Evolutionary conservation across 2,329 filamentous ascomycete genomes (phyloP), one percentile per base, ranked within the genome.

Genomic region (Trichoderma lentiforme): DNA sequence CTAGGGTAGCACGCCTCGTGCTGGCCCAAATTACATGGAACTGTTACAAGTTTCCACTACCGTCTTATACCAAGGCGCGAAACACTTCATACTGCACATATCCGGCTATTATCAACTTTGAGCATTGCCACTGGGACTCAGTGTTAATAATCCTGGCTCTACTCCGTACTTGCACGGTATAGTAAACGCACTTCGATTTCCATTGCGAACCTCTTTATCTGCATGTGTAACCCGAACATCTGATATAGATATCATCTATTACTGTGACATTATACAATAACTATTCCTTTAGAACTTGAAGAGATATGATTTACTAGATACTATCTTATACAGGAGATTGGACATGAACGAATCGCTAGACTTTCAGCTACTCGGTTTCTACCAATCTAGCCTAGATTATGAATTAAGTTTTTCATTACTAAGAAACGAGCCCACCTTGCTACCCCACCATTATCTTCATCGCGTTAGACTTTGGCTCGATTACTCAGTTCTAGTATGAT

Each of bases 361-460:
- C 36, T 18, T 18, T 18, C 36, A 18, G 36, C 3, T 4, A 39
- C 15, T 2, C 3, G 7, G 15, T 39, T 39, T 39, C 36, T 39
- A 39, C 36, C 7, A 39, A 39, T 39, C 15, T 39, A 39, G 34
- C 34, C 34, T 39, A 39, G 39, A 43, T 51, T 51, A 51, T 21
- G 43, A 51, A 51, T 56, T 15, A 56, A 26, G 58, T 18, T 36
- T 30, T 21, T 12, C 3, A 21, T 51, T 21, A 51, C n/a, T 51
- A 51, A 51, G 43, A 51, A 34, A 34, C 7, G 7, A n/a, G 18
- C 1, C 39, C 39, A n/a, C 14, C 3, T n/a, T 4, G 9, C 12
- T 64, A 64, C 43, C 9, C 63, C 63, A 53, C 43, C 63, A 65
- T n/a, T 65, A 26, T 21, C 63, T 65, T 24, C 7, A 65, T 65